Base-by-base conservation (phyloP, 805 yeast species). In the Grigorovia transvaalensis region DNA sequence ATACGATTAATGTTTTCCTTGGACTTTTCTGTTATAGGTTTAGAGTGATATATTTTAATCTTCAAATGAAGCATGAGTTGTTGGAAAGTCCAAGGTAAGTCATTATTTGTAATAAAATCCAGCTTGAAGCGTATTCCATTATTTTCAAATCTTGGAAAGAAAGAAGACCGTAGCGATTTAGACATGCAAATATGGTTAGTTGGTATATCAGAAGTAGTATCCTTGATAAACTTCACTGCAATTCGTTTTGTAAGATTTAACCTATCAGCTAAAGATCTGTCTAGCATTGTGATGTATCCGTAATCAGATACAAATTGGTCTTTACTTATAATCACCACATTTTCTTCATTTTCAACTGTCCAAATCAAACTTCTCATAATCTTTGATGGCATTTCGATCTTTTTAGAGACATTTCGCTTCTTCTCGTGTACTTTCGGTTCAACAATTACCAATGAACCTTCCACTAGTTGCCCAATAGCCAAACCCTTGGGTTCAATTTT, bases 361-460 rank as follows among this genome's bases (percentile, higher is more conserved):
- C 54, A 47, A 2, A 41, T 45, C 7, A 51, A 18, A 5, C 56
- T 38, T 44, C 60, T 52, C 29, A 49, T 51, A 18, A 45, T 35
- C 8, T 18, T 17, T 2, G 49, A 41, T 5, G 48, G 4, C 9
- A 44, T 38, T 15, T 43, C 41, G 7, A 30, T 44, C 7, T 30
- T 17, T 13, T 18, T 41, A 2, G 17, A 3, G 2, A 46, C 33
- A 11, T 29, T 15, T 55, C 57, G 52, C 44, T 61, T 57, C 60
- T 67, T 55, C 61, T 56, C 60, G 54, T 73, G 66, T 3, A 70
- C 68, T 57, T 73, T 82, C 0, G 98, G 97, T 7, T 95, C 88
- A 30, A 91, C 82, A 51, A 84, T 77, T 13, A 87, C 76, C 57
- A 86, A 88, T 19, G 89, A 78, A 53, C 77, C 77, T 0, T 85